A percentile compares a stretch with the other conserved stretches of the same genome.
Conservation (phyloP, 2,329 filamentous ascomycete genomes). For the Cladosporium sp. region DNA sequence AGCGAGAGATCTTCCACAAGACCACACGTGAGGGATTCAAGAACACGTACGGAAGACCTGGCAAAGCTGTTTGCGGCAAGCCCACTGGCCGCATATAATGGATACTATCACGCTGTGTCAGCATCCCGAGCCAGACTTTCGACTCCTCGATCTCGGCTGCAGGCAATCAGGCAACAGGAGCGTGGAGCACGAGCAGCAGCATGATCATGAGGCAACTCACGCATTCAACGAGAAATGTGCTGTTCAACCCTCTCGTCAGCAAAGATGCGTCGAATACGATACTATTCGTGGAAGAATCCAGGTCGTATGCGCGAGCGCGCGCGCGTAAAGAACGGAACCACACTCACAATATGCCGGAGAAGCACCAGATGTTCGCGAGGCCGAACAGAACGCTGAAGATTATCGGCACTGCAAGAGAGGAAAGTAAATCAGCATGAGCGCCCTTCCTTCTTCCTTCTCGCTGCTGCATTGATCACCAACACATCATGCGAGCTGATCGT, state of each 20-base stretch:
- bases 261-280: background rate
- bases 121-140: slow-evolving; percentile 15
- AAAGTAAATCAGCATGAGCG: slow-evolving; percentile 6
- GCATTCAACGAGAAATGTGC: slow-evolving; percentile 77
- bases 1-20: background rate
- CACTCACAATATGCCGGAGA: slow-evolving; percentile 59
- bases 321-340: background rate
- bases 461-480: slow-evolving; percentile 18
- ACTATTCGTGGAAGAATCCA: slow-evolving; percentile 7
- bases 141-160: background rate
- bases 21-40: background rate
- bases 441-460: background rate
- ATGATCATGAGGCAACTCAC: slow-evolving; percentile 38
- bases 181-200: background rate
- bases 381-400: slow-evolving; percentile 51
- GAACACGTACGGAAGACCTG: slow-evolving; percentile 37
- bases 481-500: slow-evolving; percentile 26
- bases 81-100: slow-evolving; percentile 51
- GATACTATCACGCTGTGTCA: slow-evolving; percentile 37
- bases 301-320: slow-evolving; percentile 6
- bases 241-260: slow-evolving; percentile 41
- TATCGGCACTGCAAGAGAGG: slow-evolving; percentile 45
- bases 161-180: slow-evolving; percentile 4
- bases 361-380: slow-evolving; percentile 64
- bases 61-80: slow-evolving; percentile 54